These are phyloP conservation scores for Bolboschoenus planiculmis DNA, from an alignment of 176 grass and related monocot species.

Conservation along the genomic window DNA sequence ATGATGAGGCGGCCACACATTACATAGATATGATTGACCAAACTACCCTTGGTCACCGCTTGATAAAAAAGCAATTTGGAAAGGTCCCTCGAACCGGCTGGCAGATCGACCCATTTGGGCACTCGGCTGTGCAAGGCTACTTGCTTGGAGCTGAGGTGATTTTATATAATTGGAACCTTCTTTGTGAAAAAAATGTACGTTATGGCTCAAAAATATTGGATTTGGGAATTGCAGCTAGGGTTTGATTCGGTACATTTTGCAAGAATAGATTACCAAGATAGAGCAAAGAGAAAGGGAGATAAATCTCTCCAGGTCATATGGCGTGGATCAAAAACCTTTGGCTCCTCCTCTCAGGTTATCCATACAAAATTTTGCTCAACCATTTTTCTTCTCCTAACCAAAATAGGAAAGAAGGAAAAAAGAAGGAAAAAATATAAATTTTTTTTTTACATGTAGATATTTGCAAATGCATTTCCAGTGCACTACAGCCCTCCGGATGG, in stretches of 20 bases:
- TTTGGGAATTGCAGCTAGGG: constrained; percentile 54
- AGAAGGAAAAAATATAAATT: not conserved
- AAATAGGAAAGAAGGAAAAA: not conserved
- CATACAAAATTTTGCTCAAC: not conserved
- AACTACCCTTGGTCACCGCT: constrained; percentile 73
- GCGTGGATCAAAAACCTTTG: constrained; percentile 77
- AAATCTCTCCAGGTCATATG: constrained; percentile 92
- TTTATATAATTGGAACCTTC: constrained; percentile 20
- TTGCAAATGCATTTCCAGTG: constrained; percentile 81
- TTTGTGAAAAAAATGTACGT: too few relatives aligned
- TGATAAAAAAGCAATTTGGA: constrained; percentile 79
- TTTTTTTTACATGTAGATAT: constrained; percentile 53
- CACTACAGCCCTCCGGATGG: constrained; percentile 82
- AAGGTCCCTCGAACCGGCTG: constrained; percentile 71
- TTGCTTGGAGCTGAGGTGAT: constrained; percentile 80
- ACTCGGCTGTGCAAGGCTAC: constrained; percentile 82
- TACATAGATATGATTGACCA: constrained; percentile 99
- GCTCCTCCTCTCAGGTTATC: constrained; percentile 72
- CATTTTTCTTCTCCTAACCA: not conserved
- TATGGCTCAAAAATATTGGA: constrained; percentile 1
- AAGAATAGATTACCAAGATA: constrained; percentile 98
- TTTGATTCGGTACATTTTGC: constrained; percentile 90
- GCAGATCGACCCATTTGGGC: constrained; percentile 98
- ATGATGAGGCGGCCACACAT: constrained; percentile 87
- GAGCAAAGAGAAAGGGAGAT: constrained; percentile 47